Conservation (phyloP, 495 filamentous ascomycete species). For the Chaetomidium leptoderma region DNA sequence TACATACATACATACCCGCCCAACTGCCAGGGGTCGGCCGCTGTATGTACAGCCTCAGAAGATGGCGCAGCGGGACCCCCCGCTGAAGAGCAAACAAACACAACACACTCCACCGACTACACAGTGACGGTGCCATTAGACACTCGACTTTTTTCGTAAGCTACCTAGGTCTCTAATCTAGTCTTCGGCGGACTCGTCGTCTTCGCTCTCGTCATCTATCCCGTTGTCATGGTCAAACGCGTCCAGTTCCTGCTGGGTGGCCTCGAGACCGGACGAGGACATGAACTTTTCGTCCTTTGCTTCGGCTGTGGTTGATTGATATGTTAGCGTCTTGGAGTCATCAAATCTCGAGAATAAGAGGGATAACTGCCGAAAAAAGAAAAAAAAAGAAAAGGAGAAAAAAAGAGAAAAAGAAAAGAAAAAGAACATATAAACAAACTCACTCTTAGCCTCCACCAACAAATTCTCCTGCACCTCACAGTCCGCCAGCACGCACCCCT, state of each 20-base stretch:
- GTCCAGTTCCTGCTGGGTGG: conserved; percentile 50
- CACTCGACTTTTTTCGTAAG: too few relatives aligned
- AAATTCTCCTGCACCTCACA: conserved; percentile 87
- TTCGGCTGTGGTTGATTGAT: conserved; percentile 46
- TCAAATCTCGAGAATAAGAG: too few relatives aligned
- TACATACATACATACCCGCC: background rate
- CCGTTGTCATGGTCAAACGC: conserved; percentile 30
- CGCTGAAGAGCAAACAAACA: background rate
- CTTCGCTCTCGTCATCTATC: conserved; percentile 13
- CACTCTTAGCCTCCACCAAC: conserved; percentile 73
- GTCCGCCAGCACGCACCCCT: conserved; percentile 70
- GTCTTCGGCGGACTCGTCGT: background rate
- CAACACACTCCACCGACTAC: background rate
- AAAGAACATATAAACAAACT: conserved; percentile 31
- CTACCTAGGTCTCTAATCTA: background rate
- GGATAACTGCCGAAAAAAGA: background rate
- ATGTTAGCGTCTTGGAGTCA: background rate
- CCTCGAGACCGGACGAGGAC: conserved; percentile 72
- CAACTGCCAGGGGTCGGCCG: background rate
- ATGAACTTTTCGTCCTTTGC: conserved; percentile 84
- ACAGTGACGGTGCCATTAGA: too few relatives aligned
- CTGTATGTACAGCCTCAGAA: conserved; percentile 3
- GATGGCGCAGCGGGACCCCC: background rate
- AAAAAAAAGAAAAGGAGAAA: background rate
- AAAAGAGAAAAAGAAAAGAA: background rate